Percentiles rank a stretch among this genome's conserved stretches.
These are phyloP conservation scores for Aspergillus sp. DNA, from an alignment of 2,329 filamentous ascomycete species.

Conservation along the genomic window DNA sequence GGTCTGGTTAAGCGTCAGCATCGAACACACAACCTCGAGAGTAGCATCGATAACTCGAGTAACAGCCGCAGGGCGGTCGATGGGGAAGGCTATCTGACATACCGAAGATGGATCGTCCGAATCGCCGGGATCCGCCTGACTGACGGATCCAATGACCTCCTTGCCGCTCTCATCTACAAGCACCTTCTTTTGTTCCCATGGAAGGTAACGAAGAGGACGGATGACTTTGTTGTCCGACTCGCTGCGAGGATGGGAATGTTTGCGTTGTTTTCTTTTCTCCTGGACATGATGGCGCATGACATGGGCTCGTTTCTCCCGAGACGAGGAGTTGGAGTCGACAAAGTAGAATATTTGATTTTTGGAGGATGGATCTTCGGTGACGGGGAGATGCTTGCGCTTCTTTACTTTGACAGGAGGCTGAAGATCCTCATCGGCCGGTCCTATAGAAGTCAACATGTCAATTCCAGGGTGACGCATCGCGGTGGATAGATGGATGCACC, in stretches of 20 bases:
- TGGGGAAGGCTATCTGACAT: neutral
- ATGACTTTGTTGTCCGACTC: slow-evolving; percentile 14
- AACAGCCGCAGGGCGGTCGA: too few species aligned
- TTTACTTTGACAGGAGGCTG: slow-evolving; percentile 19
- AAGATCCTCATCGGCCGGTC: slow-evolving; percentile 14
- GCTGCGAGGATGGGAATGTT: slow-evolving; percentile 21
- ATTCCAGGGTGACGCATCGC: slow-evolving; percentile 1
- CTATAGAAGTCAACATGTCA: slow-evolving; percentile 17
- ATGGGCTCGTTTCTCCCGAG: slow-evolving; percentile 43
- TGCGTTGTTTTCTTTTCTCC: slow-evolving; percentile 37
- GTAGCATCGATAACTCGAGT: too few species aligned
- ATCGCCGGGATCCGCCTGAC: neutral
- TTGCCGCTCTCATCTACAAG: neutral
- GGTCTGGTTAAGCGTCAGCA: neutral
- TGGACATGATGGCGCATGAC: slow-evolving; percentile 47
- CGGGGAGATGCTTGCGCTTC: slow-evolving; percentile 27
- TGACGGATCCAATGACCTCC: neutral
- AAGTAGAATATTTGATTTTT: slow-evolving; percentile 41
- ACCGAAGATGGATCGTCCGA: slow-evolving; percentile 1
- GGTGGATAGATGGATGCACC: slow-evolving; percentile 9
- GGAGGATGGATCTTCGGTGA: slow-evolving; percentile 16
- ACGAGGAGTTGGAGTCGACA: slow-evolving; percentile 40
- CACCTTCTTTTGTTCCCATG: slow-evolving; percentile 24
- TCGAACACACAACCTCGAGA: too few species aligned
- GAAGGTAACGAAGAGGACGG: slow-evolving; percentile 18